Evolutionary conservation across 805 yeast genomes (phyloP).

Genomic region (Yamadazyma sp.): DNA sequence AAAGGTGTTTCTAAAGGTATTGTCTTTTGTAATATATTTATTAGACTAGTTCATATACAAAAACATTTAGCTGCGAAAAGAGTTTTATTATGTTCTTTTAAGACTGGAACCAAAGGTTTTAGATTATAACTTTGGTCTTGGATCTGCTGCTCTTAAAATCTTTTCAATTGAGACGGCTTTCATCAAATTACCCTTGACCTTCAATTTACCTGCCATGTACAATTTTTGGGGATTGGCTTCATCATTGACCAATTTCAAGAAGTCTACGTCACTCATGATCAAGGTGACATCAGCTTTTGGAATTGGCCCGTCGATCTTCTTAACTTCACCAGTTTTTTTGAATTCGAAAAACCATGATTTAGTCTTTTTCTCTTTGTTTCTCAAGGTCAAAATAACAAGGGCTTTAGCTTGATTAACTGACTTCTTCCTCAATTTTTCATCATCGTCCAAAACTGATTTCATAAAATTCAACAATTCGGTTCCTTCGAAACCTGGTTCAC

Average conservation of each 20-base stretch:
- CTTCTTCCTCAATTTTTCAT: slow-evolving; percentile 16
- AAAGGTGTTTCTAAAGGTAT: no score
- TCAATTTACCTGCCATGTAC: slow-evolving; percentile 73
- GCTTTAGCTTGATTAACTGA: slow-evolving; percentile 20
- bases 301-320: slow-evolving; percentile 39
- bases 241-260: slow-evolving; percentile 62
- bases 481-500: slow-evolving; percentile 24
- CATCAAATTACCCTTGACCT: slow-evolving; percentile 81
- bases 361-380: slow-evolving; percentile 50
- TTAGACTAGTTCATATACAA: no score
- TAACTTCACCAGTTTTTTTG: slow-evolving; percentile 48
- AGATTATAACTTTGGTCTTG: slow-evolving; percentile 24
- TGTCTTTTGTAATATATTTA: no score
- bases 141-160: slow-evolving; percentile 48
- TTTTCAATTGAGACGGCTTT: slow-evolving; percentile 72
- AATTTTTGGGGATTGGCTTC: slow-evolving; percentile 76
- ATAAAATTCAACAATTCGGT: slow-evolving; percentile 21
- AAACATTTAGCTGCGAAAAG: no score
- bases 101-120: no score
- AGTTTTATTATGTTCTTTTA: no score
- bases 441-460: slow-evolving; percentile 22
- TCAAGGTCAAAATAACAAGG: slow-evolving; percentile 43
- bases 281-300: slow-evolving; percentile 56
- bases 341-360: slow-evolving; percentile 63
- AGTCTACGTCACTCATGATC: slow-evolving; percentile 56